phyloP scores from a whole-genome alignment of 2,329 filamentous ascomycete species.

The Stachybotrys chlorohalonatus region DNA sequence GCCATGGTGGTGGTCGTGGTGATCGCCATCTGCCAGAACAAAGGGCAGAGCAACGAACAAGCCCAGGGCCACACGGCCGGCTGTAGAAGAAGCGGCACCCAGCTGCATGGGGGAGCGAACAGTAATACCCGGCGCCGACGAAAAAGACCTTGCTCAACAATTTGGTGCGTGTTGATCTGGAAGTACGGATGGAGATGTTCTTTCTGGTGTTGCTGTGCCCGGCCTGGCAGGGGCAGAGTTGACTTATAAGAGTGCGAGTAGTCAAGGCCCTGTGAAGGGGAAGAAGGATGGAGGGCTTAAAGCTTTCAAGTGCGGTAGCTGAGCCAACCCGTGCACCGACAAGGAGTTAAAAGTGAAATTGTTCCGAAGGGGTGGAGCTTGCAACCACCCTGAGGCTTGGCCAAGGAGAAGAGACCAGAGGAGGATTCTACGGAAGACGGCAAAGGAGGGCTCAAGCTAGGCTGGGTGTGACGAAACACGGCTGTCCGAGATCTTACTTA shows the following conservation, averaged over 20 bases:
- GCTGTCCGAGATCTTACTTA: background rate
- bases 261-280: background rate
- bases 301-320: background rate
- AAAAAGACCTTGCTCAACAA: background rate
- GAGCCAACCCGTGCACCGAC: background rate
- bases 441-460: background rate
- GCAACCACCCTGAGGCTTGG: background rate
- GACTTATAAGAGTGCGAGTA: background rate
- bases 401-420: background rate
- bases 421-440: background rate
- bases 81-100: background rate
- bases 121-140: background rate
- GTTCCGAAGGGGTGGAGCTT: background rate
- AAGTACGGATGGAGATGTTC: no score
- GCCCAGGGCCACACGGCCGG: background rate
- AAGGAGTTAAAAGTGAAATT: background rate
- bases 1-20: slow-evolving; percentile 8
- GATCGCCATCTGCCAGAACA: slow-evolving; percentile 10
- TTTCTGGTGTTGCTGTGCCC: no score
- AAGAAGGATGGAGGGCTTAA: background rate
- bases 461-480: background rate
- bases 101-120: background rate
- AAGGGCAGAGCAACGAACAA: slow-evolving; percentile 6
- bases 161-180: no score
- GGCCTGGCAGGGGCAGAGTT: background rate